Percentiles rank a stretch among this genome's conserved stretches.
phyloP scores from a whole-genome alignment of 192 early-diverging fungal genomes.

The Powellomyces hirtus region DNA sequence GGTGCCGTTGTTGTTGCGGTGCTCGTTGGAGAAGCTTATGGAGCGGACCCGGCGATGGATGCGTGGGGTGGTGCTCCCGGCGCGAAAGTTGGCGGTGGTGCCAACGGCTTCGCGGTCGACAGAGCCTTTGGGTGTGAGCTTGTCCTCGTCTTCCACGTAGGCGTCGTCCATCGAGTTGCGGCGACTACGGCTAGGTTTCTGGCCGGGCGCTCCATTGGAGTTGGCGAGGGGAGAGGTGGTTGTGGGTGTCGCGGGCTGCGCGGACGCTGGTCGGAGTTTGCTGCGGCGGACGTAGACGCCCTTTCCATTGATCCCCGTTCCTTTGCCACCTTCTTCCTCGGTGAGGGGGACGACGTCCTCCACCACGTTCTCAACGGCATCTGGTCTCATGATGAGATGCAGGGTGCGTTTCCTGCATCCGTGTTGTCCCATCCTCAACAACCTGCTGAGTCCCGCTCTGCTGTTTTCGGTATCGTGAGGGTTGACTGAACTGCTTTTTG shows the following conservation, averaged over 20 bases:
- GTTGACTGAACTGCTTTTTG: slow-evolving; percentile 2
- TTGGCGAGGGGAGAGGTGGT: neutral
- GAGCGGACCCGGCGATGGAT: slow-evolving; percentile 36
- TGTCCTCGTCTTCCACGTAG: slow-evolving; percentile 8
- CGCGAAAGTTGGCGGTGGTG: slow-evolving; percentile 4
- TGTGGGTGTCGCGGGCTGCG: neutral
- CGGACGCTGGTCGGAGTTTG: neutral
- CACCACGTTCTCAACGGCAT: slow-evolving; percentile 24
- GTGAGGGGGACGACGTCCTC: slow-evolving; percentile 19
- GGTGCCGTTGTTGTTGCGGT: neutral
- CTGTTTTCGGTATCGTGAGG: slow-evolving; percentile 8
- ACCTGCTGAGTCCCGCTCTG: slow-evolving; percentile 3
- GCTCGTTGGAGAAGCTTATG: slow-evolving; percentile 32
- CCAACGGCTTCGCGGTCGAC: slow-evolving; percentile 7
- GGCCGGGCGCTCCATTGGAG: neutral
- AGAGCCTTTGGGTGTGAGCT: neutral
- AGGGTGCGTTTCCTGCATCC: slow-evolving; percentile 24
- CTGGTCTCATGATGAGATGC: slow-evolving; percentile 36
- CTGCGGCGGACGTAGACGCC: neutral
- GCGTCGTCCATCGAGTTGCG: slow-evolving; percentile 36
- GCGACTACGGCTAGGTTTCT: neutral
- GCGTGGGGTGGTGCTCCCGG: slow-evolving; percentile 9
- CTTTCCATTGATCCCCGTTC: slow-evolving; percentile 4
- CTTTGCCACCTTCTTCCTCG: slow-evolving; percentile 21
- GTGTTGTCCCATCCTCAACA: slow-evolving; percentile 16